phyloP scores from a whole-genome alignment of 2,329 filamentous ascomycete genomes.

The Colletotrichum sp. region DNA sequence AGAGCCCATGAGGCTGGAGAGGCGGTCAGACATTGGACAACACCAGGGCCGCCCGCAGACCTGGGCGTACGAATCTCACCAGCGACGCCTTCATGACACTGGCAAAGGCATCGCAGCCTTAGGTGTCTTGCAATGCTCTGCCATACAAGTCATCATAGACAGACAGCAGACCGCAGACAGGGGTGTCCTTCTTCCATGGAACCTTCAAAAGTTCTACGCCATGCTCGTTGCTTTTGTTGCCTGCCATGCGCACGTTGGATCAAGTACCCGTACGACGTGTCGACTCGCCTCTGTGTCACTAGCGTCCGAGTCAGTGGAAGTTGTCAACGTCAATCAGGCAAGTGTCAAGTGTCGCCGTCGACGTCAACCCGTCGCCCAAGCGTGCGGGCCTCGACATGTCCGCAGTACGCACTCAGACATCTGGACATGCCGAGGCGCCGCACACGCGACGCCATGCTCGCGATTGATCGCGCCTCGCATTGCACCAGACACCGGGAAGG shows the following conservation, averaged over 20 bases:
- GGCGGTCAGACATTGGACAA: background rate
- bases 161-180: background rate
- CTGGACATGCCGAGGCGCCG: background rate
- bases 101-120: background rate
- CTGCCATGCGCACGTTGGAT: background rate
- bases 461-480: background rate
- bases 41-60: background rate
- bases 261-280: background rate
- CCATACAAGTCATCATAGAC: no score
- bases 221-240: slow-evolving; percentile 8
- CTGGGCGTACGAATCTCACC: background rate
- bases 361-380: background rate
- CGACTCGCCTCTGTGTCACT: slow-evolving; percentile 5
- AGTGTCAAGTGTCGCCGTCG: background rate
- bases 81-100: background rate
- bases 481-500: background rate
- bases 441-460: background rate
- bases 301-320: background rate
- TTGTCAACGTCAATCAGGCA: background rate
- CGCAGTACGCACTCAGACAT: background rate
- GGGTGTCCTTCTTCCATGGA: background rate
- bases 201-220: background rate
- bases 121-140: no score
- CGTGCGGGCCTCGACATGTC: background rate
- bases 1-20: background rate